These are phyloP conservation scores for Inga oerstediana DNA, from an alignment of 306 rosid species.

Conservation along the genomic window DNA sequence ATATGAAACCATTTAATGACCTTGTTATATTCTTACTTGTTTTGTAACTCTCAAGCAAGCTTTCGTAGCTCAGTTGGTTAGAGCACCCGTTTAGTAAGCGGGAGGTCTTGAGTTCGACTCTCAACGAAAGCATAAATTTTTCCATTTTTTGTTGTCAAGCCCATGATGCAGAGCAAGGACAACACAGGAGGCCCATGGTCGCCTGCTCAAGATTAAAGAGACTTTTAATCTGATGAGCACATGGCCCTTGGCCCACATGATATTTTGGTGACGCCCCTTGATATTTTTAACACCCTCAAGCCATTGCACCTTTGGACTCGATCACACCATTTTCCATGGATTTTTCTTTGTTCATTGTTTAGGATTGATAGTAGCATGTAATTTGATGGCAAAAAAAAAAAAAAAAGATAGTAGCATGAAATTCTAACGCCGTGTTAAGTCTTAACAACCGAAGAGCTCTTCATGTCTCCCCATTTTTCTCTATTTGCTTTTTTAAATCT, in stretches of 20 bases:
- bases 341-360: neutral
- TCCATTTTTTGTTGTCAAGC: no score
- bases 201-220: no score
- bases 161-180: no score
- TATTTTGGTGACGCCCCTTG: no score
- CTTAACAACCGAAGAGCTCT: neutral
- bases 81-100: conserved; percentile 70
- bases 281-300: no score
- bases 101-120: conserved; percentile 70
- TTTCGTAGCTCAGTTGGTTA: conserved; percentile 68
- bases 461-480: neutral
- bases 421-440: neutral
- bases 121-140: neutral
- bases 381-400: no score
- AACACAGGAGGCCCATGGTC: no score
- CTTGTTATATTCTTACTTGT: no score
- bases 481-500: neutral
- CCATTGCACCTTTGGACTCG: no score
- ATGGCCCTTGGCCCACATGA: no score
- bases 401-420: neutral
- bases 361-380: neutral
- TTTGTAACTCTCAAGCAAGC: neutral
- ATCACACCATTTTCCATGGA: no score
- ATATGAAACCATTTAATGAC: neutral
- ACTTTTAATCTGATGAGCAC: no score